These are phyloP conservation scores for Pleoardoris graminearum DNA, from an alignment of 2,329 filamentous ascomycete species.

Conservation along the genomic window DNA sequence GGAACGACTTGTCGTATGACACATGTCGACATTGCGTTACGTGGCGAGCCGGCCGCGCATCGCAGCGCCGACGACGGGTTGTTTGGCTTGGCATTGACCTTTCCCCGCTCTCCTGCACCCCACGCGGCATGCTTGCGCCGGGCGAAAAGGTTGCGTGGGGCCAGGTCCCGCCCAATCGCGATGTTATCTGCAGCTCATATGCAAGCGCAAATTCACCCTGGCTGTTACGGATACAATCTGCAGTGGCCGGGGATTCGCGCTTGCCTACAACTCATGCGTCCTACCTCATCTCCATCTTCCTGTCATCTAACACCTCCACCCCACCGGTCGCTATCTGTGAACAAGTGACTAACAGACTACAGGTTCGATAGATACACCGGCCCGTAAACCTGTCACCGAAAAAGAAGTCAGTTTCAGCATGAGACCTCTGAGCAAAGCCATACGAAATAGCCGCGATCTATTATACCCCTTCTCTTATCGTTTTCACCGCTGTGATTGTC, in stretches of 20 bases:
- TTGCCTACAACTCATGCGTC: slow-evolving; percentile 1
- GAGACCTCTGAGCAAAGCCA: not conserved
- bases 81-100: slow-evolving; percentile 14
- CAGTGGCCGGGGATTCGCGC: not conserved
- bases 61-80: not conserved
- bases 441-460: slow-evolving; percentile 10
- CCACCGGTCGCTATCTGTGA: not conserved
- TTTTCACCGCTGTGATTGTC: not conserved
- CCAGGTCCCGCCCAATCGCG: slow-evolving; percentile 13
- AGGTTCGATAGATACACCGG: slow-evolving; percentile 42
- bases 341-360: slow-evolving; percentile 16
- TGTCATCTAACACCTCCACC: not conserved
- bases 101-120: slow-evolving; percentile 14
- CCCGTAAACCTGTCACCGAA: slow-evolving; percentile 22
- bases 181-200: slow-evolving; percentile 2
- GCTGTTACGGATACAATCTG: not conserved
- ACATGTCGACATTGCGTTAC: slow-evolving; percentile 3
- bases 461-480: slow-evolving; percentile 16
- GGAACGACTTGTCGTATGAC: not conserved
- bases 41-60: slow-evolving; percentile 1
- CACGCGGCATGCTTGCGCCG: slow-evolving; percentile 12
- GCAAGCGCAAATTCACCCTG: not conserved
- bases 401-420: not conserved
- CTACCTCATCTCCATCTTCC: not conserved
- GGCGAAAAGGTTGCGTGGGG: slow-evolving; percentile 7